These are phyloP conservation scores for Penicillium paradoxum DNA, from an alignment of 495 filamentous ascomycete species.

Conservation along the genomic window DNA sequence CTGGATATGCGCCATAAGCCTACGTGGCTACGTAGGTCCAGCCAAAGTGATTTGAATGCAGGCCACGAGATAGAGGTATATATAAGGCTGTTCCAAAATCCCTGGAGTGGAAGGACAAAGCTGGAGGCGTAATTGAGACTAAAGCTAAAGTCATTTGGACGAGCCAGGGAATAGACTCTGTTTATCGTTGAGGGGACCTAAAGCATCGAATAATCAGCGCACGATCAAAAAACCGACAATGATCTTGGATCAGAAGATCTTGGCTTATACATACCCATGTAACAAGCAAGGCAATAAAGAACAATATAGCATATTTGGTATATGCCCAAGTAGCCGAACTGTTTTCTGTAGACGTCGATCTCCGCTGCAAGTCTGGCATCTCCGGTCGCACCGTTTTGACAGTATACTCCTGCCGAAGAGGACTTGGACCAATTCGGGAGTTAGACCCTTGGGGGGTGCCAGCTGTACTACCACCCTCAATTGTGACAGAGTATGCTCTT, in stretches of 20 bases:
- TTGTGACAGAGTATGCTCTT: constrained; percentile 34
- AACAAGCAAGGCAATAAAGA: constrained; percentile 74
- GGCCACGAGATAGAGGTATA: constrained; percentile 62
- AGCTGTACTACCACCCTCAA: constrained; percentile 26
- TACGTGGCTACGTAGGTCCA: constrained; percentile 6
- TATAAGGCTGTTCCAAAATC: constrained; percentile 82
- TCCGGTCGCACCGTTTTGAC: constrained; percentile 8
- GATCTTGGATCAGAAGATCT: too few species aligned
- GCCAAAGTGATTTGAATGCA: constrained; percentile 24
- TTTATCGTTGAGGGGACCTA: constrained; percentile 75
- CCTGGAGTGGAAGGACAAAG: constrained; percentile 76
- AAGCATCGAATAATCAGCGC: not conserved
- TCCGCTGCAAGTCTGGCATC: constrained; percentile 17
- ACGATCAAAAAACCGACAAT: not conserved
- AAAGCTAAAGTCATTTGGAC: constrained; percentile 48
- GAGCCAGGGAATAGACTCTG: constrained; percentile 63
- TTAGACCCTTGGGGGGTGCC: not conserved
- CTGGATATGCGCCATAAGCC: not conserved
- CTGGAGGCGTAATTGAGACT: constrained; percentile 64
- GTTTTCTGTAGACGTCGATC: constrained; percentile 18
- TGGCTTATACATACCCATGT: constrained; percentile 58
- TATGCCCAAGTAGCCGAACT: constrained; percentile 63
- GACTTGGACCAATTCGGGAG: not conserved
- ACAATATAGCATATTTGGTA: constrained; percentile 78
- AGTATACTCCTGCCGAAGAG: constrained; percentile 3